Base-by-base conservation (phyloP, 208 protist species). In the Borovskyia barvae region DNA sequence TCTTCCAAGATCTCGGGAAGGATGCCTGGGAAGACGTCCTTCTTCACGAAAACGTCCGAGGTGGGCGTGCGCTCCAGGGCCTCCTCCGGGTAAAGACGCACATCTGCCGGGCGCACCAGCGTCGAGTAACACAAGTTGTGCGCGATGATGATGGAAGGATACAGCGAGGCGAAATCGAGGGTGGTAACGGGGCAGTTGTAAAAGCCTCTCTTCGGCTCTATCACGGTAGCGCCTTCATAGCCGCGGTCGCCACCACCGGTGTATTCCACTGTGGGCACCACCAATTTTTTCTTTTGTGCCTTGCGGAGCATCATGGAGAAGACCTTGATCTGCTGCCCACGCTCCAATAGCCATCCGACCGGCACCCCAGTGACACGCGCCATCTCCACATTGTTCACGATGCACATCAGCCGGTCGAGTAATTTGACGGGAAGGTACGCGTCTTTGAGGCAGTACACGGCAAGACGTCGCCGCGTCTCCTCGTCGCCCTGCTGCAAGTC, bases 131-230 rank as follows among this genome's bases (percentile, higher is more conserved):
- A 99, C 33, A 99, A 79, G 79, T 99, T 99, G 82, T 99, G 98
- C 3, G 99, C 98, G 72, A 99, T 99, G 94, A 99, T 99, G 80
- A 99, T 99, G n/a, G 98, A 99, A 17, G 99, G 99, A 85, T 99
- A 99, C 45, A 99, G 95, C 36, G 97, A 99, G 14, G 97, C 94
- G 75, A 99, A 99, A 78, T 99, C 99, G 22, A 99, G 88, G 2
- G 98, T 99, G 5, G 93, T 84, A 52, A 99, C 98, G 19, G 98
- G 97, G 61, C 83, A 91, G 98, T 98, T 89, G 85, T 99, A 98
- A 62, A 96, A 99, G 25, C 97, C 98, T 20, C 82, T 93, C 19
- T 81, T 86, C 20, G 98, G 97, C n/a, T 99, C 95, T 68, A 99
- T 97, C 17, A 99, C 98, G 22, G 92, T 98, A 24, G 98, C 99